Conservation (phyloP, 2,329 filamentous ascomycete species). For the Plectosphaerella plurivora region DNA sequence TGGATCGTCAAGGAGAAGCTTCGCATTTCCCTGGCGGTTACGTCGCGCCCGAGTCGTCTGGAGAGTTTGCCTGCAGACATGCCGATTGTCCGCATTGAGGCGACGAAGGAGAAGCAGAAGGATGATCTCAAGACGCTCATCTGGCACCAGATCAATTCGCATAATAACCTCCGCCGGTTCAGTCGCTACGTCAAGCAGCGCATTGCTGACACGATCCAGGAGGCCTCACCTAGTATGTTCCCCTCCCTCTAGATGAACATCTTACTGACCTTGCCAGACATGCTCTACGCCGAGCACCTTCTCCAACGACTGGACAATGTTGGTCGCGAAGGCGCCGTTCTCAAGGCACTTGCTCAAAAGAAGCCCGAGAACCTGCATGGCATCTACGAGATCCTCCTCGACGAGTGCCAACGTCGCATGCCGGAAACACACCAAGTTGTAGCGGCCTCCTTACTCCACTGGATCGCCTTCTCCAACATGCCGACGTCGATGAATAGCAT, state of each 20-base stretch:
- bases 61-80: slow-evolving; percentile 3
- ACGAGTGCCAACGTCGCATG: slow-evolving; percentile 19
- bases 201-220: slow-evolving; percentile 21
- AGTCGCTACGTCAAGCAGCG: slow-evolving; percentile 21
- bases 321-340: slow-evolving; percentile 24
- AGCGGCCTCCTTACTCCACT: slow-evolving; percentile 17
- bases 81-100: slow-evolving; percentile 9
- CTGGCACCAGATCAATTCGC: slow-evolving; percentile 18
- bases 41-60: slow-evolving; percentile 13
- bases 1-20: slow-evolving; percentile 19
- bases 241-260: neutral
- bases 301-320: slow-evolving; percentile 22
- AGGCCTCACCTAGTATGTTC: slow-evolving; percentile 24
- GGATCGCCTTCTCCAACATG: slow-evolving; percentile 19
- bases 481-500: slow-evolving; percentile 17
- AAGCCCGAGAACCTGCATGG: slow-evolving; percentile 17
- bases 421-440: slow-evolving; percentile 10
- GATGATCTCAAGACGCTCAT: slow-evolving; percentile 21
- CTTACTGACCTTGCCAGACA: slow-evolving; percentile 14
- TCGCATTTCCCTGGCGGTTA: slow-evolving; percentile 19
- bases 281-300: slow-evolving; percentile 31
- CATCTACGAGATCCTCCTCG: slow-evolving; percentile 19
- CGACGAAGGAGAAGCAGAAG: slow-evolving; percentile 20
- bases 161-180: slow-evolving; percentile 18
- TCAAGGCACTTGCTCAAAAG: slow-evolving; percentile 19